Conservation (phyloP, 768 basidiomycete species). For the Pisolithus orientalis region DNA sequence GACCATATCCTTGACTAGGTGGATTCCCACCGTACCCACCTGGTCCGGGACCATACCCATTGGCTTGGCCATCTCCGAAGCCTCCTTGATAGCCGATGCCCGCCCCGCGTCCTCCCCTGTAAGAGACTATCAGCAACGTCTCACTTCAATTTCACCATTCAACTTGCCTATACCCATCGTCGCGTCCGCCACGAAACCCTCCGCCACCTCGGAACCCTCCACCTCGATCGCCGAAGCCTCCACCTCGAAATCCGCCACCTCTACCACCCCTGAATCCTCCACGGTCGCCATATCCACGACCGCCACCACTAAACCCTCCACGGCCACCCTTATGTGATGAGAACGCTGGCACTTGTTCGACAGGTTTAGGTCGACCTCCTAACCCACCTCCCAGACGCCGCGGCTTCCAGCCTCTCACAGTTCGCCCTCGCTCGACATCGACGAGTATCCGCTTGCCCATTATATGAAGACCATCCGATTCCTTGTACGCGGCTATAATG, state of each 20-base stretch:
- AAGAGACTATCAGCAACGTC: slow-evolving; percentile 11
- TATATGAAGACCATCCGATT: slow-evolving; percentile 93
- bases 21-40: slow-evolving; percentile 37
- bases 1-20: slow-evolving; percentile 34
- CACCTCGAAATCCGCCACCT: slow-evolving; percentile 41
- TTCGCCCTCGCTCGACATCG: slow-evolving; percentile 96
- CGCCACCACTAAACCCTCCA: slow-evolving; percentile 43
- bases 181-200: slow-evolving; percentile 32
- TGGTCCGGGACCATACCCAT: slow-evolving; percentile 46
- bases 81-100: slow-evolving; percentile 67
- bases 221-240: slow-evolving; percentile 33
- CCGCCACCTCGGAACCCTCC: slow-evolving; percentile 37
- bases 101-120: slow-evolving; percentile 59
- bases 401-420: slow-evolving; percentile 98
- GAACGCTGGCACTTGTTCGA: slow-evolving; percentile 35
- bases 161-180: slow-evolving; percentile 48
- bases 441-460: slow-evolving; percentile 95
- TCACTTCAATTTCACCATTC: not conserved
- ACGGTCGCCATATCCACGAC: slow-evolving; percentile 29
- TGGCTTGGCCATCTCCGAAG: slow-evolving; percentile 46
- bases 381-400: slow-evolving; percentile 94
- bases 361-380: slow-evolving; percentile 94
- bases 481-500: slow-evolving; percentile 85
- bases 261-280: slow-evolving; percentile 37
- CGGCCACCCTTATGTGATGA: slow-evolving; percentile 27